A percentile compares a stretch with the other conserved stretches of the same genome.
These are phyloP conservation scores for Guillardia theta DNA, from an alignment of 78 protist genomes.

Conservation along the genomic window DNA sequence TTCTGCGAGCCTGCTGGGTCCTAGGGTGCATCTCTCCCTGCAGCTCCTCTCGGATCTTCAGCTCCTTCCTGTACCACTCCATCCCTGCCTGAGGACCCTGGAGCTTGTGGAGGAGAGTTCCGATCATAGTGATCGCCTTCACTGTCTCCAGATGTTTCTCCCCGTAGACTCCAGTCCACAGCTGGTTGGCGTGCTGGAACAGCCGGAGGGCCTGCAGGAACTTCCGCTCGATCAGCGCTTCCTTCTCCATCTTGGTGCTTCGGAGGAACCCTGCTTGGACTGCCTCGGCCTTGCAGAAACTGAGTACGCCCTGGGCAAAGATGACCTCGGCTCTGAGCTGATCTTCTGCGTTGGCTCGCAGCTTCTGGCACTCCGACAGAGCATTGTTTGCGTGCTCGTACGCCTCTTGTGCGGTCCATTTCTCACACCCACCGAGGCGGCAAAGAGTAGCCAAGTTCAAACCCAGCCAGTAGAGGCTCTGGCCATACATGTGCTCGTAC, in stretches of 20 bases:
- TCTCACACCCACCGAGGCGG: not conserved
- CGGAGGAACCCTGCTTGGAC: not conserved
- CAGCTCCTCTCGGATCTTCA: slow-evolving; percentile 16
- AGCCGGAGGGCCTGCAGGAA: slow-evolving; percentile 15
- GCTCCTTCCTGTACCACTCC: slow-evolving; percentile 26
- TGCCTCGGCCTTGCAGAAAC: slow-evolving; percentile 27
- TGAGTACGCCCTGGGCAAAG: not conserved
- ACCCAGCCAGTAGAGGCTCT: not conserved
- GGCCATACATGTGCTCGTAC: not conserved
- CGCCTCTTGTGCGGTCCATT: not conserved
- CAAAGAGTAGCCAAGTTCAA: not conserved
- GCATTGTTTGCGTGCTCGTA: not conserved
- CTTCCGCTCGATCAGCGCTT: slow-evolving; percentile 3
- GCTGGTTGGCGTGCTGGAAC: not conserved
- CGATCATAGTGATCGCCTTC: slow-evolving; percentile 21
- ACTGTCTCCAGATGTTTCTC: not conserved
- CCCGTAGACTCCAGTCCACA: not conserved
- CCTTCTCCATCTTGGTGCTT: not conserved
- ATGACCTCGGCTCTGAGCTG: not conserved
- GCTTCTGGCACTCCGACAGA: not conserved
- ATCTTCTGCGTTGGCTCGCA: not conserved
- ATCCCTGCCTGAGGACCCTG: not conserved
- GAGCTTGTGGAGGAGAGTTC: not conserved
- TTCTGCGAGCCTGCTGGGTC: not conserved
- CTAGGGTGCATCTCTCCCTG: not conserved